Evolutionary conservation across 192 early-diverging fungal species (phyloP).

Genomic region (Entophlyctis luteolus): DNA sequence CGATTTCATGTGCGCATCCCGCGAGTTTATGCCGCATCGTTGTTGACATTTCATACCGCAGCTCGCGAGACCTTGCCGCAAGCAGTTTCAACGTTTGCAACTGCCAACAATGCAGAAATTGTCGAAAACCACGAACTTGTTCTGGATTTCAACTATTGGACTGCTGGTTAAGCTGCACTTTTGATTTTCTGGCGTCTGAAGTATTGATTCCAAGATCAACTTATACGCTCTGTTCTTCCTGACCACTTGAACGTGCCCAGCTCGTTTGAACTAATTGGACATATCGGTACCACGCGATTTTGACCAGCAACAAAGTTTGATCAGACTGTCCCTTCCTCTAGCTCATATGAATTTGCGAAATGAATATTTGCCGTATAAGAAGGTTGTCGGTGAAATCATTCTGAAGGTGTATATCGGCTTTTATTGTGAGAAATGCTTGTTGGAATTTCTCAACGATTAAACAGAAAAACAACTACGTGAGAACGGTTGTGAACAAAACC

Average conservation of each 20-base stretch:
- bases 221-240: slow-evolving; percentile 85
- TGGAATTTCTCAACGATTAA: neutral
- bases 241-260: slow-evolving; percentile 76
- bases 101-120: slow-evolving; percentile 47
- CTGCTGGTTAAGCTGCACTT: slow-evolving; percentile 51
- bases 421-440: neutral
- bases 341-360: slow-evolving; percentile 96
- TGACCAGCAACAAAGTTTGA: too few relatives aligned
- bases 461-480: slow-evolving; percentile 82
- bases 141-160: slow-evolving; percentile 86
- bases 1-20: slow-evolving; percentile 26
- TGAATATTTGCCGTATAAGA: slow-evolving; percentile 83
- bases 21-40: neutral
- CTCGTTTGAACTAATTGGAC: slow-evolving; percentile 59
- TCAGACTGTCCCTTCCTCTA: slow-evolving; percentile 14
- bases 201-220: slow-evolving; percentile 61
- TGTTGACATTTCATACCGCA: slow-evolving; percentile 4
- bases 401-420: slow-evolving; percentile 66
- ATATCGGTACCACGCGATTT: slow-evolving; percentile 90
- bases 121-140: slow-evolving; percentile 48
- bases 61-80: slow-evolving; percentile 37
- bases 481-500: slow-evolving; percentile 94
- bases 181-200: neutral
- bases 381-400: slow-evolving; percentile 89
- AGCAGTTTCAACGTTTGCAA: slow-evolving; percentile 46